phyloP scores from a whole-genome alignment of 148 eudicot genomes.

The Pouteria glomerata region DNA sequence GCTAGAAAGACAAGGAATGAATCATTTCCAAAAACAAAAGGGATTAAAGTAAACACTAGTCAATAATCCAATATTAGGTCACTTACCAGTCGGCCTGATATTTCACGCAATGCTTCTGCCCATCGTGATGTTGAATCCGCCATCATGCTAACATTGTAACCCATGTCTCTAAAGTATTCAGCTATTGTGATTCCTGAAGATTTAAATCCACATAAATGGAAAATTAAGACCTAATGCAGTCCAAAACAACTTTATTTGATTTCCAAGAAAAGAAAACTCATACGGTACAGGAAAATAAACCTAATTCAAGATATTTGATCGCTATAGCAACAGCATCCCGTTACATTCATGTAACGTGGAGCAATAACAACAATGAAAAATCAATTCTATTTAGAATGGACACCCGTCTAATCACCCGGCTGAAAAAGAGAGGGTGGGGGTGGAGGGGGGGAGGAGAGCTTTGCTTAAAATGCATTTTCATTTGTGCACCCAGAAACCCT shows the following conservation, averaged over 20 bases:
- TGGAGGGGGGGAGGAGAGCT: neutral
- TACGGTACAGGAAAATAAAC: neutral
- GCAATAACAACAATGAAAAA: neutral
- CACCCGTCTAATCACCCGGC: neutral
- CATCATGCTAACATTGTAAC: conserved; percentile 99
- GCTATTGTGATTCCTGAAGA: conserved; percentile 89
- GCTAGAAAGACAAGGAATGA: conserved; percentile 4
- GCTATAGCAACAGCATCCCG: neutral
- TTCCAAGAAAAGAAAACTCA: neutral
- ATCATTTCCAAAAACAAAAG: conserved; percentile 6
- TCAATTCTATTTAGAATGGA: neutral
- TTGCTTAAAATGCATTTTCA: neutral
- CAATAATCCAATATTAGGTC: neutral
- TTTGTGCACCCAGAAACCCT: neutral
- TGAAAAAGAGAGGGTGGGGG: neutral
- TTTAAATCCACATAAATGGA: neutral
- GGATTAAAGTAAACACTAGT: neutral
- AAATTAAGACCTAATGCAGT: conserved; percentile 3
- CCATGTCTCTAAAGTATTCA: conserved; percentile 98
- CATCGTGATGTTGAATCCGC: conserved; percentile 99
- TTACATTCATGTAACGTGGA: neutral
- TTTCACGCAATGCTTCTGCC: conserved; percentile 99
- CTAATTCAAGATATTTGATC: neutral
- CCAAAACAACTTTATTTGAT: neutral
- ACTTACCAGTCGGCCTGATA: conserved; percentile 95